Conservation (phyloP, 345 rosid species). For the Litchi chinensis region DNA sequence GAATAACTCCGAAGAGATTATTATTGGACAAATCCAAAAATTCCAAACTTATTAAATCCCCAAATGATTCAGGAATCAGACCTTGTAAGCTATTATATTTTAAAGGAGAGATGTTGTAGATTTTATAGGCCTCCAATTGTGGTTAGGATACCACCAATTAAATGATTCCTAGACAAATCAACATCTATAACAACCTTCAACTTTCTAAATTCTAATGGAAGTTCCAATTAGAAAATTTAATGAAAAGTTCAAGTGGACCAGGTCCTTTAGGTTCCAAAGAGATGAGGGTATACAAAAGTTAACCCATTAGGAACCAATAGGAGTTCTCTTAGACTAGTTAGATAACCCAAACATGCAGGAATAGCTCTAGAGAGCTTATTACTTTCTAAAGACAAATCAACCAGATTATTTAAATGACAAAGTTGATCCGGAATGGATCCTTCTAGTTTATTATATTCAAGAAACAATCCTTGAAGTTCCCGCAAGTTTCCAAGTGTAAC, state of each 20-base stretch:
- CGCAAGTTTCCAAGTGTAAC: constrained; percentile 2
- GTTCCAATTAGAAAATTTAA: no score
- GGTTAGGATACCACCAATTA: no score
- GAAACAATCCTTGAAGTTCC: not conserved
- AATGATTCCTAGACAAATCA: no score
- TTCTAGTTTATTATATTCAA: not conserved
- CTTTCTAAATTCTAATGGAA: no score
- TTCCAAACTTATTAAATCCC: no score
- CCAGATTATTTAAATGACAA: not conserved
- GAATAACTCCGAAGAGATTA: no score
- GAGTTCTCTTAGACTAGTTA: constrained; percentile 8
- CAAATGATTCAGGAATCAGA: no score
- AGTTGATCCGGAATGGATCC: constrained; percentile 10
- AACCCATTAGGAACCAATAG: not conserved
- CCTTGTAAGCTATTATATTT: no score
- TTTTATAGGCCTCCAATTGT: no score
- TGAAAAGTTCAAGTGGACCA: not conserved
- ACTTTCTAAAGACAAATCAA: not conserved
- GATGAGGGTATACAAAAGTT: not conserved
- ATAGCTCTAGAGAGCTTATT: constrained; percentile 13
- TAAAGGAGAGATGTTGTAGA: no score
- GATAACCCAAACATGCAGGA: constrained; percentile 2
- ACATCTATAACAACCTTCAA: no score
- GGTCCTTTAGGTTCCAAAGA: constrained; percentile 1
- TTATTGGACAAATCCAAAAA: no score